These are phyloP conservation scores for Xerocomus spinulosus DNA, from an alignment of 768 basidiomycete species.

Conservation along the genomic window DNA sequence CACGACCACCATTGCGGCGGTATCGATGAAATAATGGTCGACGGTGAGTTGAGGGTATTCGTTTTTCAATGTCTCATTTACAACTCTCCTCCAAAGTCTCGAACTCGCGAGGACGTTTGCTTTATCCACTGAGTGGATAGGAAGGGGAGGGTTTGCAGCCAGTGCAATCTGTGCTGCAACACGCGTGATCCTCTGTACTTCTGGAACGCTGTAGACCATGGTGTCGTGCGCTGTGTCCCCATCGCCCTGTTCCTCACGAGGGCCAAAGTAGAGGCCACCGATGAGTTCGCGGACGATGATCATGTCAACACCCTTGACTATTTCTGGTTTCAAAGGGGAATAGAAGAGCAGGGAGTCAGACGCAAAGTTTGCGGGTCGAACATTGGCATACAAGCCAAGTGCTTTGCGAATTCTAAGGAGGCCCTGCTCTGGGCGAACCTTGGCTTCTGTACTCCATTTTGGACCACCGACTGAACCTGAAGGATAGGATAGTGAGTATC, in stretches of 20 bases:
- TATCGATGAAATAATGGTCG: slow-evolving; percentile 92
- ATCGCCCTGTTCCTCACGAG: slow-evolving; percentile 80
- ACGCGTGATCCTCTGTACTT: slow-evolving; percentile 91
- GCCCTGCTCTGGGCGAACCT: slow-evolving; percentile 90
- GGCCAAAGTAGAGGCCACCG: slow-evolving; percentile 93
- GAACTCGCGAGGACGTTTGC: slow-evolving; percentile 97
- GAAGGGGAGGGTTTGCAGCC: slow-evolving; percentile 74
- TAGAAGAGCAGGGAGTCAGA: slow-evolving; percentile 83
- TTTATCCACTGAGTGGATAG: slow-evolving; percentile 94
- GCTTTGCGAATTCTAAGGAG: slow-evolving; percentile 85
- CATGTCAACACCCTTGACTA: slow-evolving; percentile 82
- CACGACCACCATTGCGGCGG: slow-evolving; percentile 94
- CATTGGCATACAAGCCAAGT: slow-evolving; percentile 95
- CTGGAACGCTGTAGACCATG: slow-evolving; percentile 86
- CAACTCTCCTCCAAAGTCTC: slow-evolving; percentile 90
- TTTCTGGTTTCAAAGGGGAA: slow-evolving; percentile 83
- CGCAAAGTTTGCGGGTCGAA: slow-evolving; percentile 93
- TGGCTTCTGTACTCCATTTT: slow-evolving; percentile 90
- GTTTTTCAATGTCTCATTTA: slow-evolving; percentile 72
- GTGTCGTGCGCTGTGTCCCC: slow-evolving; percentile 82
- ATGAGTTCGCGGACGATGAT: slow-evolving; percentile 96
- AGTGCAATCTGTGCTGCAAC: slow-evolving; percentile 93
- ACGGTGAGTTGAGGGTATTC: slow-evolving; percentile 88
- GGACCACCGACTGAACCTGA: slow-evolving; percentile 97
- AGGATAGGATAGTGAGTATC: slow-evolving; percentile 2